These are phyloP conservation scores for Apiotrichum gamsii DNA, from an alignment of 1,284 basidiomycete genomes.

Conservation along the genomic window DNA sequence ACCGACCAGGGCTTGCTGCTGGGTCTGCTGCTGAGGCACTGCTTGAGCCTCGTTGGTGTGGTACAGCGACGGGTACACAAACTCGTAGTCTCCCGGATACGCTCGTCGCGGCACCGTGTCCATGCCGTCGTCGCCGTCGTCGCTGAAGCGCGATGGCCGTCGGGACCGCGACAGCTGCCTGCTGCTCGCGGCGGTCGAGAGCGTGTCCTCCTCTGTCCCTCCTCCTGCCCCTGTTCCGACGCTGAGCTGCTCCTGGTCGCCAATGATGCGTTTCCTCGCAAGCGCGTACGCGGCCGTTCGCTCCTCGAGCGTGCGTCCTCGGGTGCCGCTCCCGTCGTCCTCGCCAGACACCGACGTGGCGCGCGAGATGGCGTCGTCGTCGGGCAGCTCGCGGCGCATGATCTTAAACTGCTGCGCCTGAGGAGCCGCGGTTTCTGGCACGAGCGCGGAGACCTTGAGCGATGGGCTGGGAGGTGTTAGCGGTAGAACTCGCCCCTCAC, in stretches of 20 bases:
- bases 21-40: no score
- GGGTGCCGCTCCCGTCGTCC: conserved; percentile 12
- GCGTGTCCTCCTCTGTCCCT: conserved; percentile 14
- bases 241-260: conserved; percentile 18
- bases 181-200: conserved; percentile 7
- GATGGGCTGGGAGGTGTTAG: no score
- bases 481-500: no score
- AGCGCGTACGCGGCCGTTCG: conserved; percentile 36
- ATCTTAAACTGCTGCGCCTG: conserved; percentile 35
- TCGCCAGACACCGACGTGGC: conserved; percentile 15
- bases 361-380: conserved; percentile 13
- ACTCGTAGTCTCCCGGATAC: conserved; percentile 22
- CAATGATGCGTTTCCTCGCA: conserved; percentile 37
- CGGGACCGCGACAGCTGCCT: conserved; percentile 15
- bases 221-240: no score
- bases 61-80: conserved; percentile 36
- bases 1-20: no score
- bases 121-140: conserved; percentile 31
- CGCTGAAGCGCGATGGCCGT: conserved; percentile 11
- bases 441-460: conserved; percentile 14
- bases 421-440: conserved; percentile 14
- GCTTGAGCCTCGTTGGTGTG: conserved; percentile 17
- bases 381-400: conserved; percentile 33
- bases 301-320: conserved; percentile 38
- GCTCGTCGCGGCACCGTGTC: conserved; percentile 32